Percentiles rank a stretch among this genome's conserved stretches.
Evolutionary conservation across 1,284 basidiomycete species (phyloP).

Genomic region (Ganoderma multipileum): DNA sequence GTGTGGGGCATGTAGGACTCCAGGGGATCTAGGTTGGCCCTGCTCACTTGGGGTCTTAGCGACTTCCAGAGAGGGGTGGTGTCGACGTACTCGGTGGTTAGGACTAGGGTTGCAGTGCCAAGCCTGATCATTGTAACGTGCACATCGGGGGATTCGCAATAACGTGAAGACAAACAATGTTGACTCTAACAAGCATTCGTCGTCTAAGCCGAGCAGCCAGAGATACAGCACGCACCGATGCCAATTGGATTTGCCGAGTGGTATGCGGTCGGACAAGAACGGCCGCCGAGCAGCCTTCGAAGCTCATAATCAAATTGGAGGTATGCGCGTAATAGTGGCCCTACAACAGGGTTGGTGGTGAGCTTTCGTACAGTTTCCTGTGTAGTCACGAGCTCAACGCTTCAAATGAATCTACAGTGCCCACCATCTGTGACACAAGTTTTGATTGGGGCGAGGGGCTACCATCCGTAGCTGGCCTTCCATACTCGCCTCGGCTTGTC

Average conservation of each 20-base stretch:
- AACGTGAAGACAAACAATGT: background rate
- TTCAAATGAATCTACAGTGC: background rate
- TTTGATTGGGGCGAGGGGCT: too few relatives aligned
- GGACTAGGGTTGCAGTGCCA: background rate
- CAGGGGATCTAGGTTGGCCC: background rate
- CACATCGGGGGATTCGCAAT: background rate
- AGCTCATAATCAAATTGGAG: too few relatives aligned
- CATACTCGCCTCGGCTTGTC: background rate
- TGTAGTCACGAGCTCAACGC: too few relatives aligned
- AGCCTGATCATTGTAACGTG: background rate
- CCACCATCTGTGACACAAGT: background rate
- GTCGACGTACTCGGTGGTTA: background rate
- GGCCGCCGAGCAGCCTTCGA: too few relatives aligned
- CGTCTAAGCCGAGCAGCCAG: background rate
- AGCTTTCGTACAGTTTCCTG: too few relatives aligned
- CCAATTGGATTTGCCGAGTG: too few relatives aligned
- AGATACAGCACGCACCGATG: too few relatives aligned
- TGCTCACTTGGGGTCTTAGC: background rate
- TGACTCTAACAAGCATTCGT: background rate
- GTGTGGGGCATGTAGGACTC: background rate
- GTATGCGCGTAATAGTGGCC: too few relatives aligned
- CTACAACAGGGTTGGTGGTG: too few relatives aligned
- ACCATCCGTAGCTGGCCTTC: too few relatives aligned
- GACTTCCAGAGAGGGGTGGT: background rate
- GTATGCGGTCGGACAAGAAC: too few relatives aligned